Conservation (phyloP, 108 stramenopile genomes). For the Licmophora abbreviata region DNA sequence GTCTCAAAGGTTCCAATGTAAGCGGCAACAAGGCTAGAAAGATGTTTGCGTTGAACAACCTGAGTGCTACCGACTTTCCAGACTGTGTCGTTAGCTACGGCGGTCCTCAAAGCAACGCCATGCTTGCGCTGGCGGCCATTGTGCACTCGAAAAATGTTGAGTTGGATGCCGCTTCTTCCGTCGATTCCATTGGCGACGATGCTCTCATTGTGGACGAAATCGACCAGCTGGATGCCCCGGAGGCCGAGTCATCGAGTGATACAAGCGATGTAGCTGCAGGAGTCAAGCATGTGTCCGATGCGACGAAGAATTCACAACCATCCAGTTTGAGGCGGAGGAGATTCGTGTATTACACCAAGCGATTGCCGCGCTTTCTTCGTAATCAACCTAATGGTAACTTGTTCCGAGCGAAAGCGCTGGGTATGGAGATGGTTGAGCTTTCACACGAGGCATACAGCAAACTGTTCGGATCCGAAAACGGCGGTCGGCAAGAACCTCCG, state of each 20-base stretch:
- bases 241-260: neutral
- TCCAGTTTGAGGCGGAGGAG: no score
- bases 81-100: slow-evolving; percentile 80
- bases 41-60: slow-evolving; percentile 48
- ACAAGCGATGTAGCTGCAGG: neutral
- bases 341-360: slow-evolving; percentile 90
- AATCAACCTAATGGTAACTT: slow-evolving; percentile 84
- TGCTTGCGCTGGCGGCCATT: slow-evolving; percentile 86
- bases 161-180: neutral
- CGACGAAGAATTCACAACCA: slow-evolving; percentile 4
- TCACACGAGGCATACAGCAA: slow-evolving; percentile 47
- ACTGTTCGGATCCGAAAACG: slow-evolving; percentile 65
- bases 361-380: slow-evolving; percentile 70
- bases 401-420: slow-evolving; percentile 62
- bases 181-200: no score
- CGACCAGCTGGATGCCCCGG: slow-evolving; percentile 2
- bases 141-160: slow-evolving; percentile 59
- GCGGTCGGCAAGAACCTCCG: slow-evolving; percentile 43
- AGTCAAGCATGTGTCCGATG: neutral
- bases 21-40: slow-evolving; percentile 85
- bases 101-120: slow-evolving; percentile 89
- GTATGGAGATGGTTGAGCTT: slow-evolving; percentile 80
- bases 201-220: neutral
- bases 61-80: slow-evolving; percentile 52
- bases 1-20: slow-evolving; percentile 48